These are phyloP conservation scores for Glycyrrhiza uralensis DNA, from an alignment of 306 rosid species.

Conservation along the genomic window DNA sequence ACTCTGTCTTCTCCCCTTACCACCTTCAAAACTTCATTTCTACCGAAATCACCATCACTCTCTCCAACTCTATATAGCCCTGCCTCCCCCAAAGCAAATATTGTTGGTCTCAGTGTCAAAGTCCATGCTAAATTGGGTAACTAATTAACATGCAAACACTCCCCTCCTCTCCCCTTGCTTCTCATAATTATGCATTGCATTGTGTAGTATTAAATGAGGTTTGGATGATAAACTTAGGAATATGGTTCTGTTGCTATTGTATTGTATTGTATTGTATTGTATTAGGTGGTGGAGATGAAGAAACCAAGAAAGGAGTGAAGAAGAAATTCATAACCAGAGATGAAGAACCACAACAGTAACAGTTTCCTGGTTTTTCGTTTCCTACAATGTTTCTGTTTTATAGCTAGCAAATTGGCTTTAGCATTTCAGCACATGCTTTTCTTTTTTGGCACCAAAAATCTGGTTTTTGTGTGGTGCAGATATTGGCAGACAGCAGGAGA, in stretches of 20 bases:
- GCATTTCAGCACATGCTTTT: no score
- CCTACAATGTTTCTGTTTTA: no score
- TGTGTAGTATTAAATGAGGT: not conserved
- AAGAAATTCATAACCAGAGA: conserved; percentile 89
- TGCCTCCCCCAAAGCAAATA: conserved; percentile 34
- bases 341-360: conserved; percentile 93
- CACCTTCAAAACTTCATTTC: conserved; percentile 39
- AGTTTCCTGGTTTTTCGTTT: no score
- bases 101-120: conserved; percentile 39
- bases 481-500: conserved; percentile 99
- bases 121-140: conserved; percentile 67
- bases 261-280: no score
- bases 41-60: conserved; percentile 36
- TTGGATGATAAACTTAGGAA: conserved; percentile 16
- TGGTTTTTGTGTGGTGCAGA: no score
- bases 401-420: no score
- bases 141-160: not conserved
- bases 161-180: no score
- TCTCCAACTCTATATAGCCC: conserved; percentile 20
- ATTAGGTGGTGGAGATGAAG: conserved; percentile 77
- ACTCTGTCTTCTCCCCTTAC: conserved; percentile 49
- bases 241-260: conserved; percentile 16
- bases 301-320: conserved; percentile 60
- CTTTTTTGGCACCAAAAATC: no score
- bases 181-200: no score